Evolutionary conservation across 116 monocot genomes (phyloP).

Genomic region (Papilionanthe hybrid): DNA sequence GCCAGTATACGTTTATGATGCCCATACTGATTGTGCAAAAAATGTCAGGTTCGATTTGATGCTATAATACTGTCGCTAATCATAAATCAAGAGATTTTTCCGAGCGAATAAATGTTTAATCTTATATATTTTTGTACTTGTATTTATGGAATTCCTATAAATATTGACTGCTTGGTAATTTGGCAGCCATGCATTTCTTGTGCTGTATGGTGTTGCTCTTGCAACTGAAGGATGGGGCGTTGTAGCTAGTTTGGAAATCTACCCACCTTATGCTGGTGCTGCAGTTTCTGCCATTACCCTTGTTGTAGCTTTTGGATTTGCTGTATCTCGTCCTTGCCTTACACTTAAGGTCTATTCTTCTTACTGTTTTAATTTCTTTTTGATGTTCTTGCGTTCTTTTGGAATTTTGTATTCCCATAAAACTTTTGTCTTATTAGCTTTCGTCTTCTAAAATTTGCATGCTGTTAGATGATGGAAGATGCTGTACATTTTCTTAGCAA

Average conservation of each 20-base stretch:
- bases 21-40: slow-evolving; percentile 98
- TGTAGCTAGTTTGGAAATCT: slow-evolving; percentile 87
- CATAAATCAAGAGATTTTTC: neutral
- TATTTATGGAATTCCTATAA: neutral
- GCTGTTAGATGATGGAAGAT: slow-evolving; percentile 89
- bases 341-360: slow-evolving; percentile 66
- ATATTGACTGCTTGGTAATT: slow-evolving; percentile 9
- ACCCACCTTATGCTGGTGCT: slow-evolving; percentile 97
- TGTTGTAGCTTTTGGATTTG: slow-evolving; percentile 95
- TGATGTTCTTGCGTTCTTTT: slow-evolving; percentile 5
- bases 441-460: slow-evolving; percentile 4
- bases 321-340: slow-evolving; percentile 93
- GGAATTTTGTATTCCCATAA: neutral
- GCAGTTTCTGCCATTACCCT: slow-evolving; percentile 94
- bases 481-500: slow-evolving; percentile 93
- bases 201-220: slow-evolving; percentile 86
- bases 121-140: neutral
- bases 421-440: neutral
- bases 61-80: neutral
- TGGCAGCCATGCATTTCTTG: slow-evolving; percentile 68
- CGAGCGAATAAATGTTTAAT: neutral
- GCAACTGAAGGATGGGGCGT: slow-evolving; percentile 97
- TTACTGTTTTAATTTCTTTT: neutral
- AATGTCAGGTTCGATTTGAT: slow-evolving; percentile 78
- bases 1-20: slow-evolving; percentile 99